A percentile compares a stretch with the other conserved stretches of the same genome.
These are phyloP conservation scores for Podospora pseudocomata DNA, from an alignment of 495 filamentous ascomycete species.

Conservation along the genomic window DNA sequence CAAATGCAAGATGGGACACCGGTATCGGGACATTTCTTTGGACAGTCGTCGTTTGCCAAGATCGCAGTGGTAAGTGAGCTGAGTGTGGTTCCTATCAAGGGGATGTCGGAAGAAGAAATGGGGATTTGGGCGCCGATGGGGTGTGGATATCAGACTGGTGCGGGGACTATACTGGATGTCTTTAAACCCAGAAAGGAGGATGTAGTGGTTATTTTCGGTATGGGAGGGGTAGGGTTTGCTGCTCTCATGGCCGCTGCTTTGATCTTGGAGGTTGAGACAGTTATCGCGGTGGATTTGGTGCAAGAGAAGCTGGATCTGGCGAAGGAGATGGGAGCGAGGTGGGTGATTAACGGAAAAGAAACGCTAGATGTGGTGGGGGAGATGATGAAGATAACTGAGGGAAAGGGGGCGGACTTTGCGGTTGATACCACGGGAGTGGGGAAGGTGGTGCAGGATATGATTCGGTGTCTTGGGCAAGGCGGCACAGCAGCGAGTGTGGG, in stretches of 20 bases:
- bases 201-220: constrained; percentile 38
- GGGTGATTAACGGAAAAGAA: constrained; percentile 32
- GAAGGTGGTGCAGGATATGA: constrained; percentile 17
- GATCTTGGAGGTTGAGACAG: constrained; percentile 19
- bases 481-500: constrained; percentile 20
- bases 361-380: constrained; percentile 14
- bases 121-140: constrained; percentile 39
- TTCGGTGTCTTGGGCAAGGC: constrained; percentile 12
- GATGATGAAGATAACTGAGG: constrained; percentile 9
- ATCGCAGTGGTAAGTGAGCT: constrained; percentile 33
- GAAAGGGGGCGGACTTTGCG: constrained; percentile 14
- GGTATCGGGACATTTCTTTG: constrained; percentile 43
- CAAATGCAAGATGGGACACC: constrained; percentile 26
- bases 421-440: constrained; percentile 17
- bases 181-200: constrained; percentile 25
- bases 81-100: constrained; percentile 31
- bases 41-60: constrained; percentile 40
- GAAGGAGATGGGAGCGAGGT: constrained; percentile 41
- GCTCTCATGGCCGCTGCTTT: constrained; percentile 32
- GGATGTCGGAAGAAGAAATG: constrained; percentile 28
- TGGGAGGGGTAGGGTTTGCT: constrained; percentile 44
- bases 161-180: constrained; percentile 41
- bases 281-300: constrained; percentile 47
- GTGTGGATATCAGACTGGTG: constrained; percentile 43
- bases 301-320: constrained; percentile 41